Evolutionary conservation across 495 filamentous ascomycete genomes (phyloP).

Genomic region (Lentithecium fluviatile): DNA sequence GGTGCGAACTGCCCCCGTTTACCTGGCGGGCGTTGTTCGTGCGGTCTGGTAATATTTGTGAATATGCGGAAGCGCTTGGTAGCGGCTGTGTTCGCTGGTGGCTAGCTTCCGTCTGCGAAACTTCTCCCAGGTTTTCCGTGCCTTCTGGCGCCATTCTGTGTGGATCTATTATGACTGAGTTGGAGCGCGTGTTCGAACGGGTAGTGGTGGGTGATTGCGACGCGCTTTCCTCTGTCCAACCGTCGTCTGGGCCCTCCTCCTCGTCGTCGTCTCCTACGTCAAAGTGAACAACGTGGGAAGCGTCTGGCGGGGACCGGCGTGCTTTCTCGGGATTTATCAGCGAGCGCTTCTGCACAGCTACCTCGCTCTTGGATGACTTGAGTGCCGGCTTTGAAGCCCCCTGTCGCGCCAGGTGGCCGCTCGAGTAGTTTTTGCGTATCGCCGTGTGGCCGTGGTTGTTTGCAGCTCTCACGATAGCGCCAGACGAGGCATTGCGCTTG

Average conservation of each 20-base stretch:
- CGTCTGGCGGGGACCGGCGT: constrained; percentile 23
- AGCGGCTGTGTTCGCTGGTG: background rate
- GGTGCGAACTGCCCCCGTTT: constrained; percentile 28
- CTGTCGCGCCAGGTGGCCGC: constrained; percentile 39
- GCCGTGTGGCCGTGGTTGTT: constrained; percentile 30
- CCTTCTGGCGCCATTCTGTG: constrained; percentile 5
- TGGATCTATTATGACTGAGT: constrained; percentile 38
- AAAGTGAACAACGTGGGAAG: constrained; percentile 36
- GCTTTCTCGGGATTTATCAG: constrained; percentile 23
- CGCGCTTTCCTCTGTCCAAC: constrained; percentile 47
- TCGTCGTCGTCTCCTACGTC: constrained; percentile 34
- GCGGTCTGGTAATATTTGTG: constrained; percentile 17
- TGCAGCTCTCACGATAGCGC: constrained; percentile 33
- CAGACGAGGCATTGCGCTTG: constrained; percentile 43
- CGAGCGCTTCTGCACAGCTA: constrained; percentile 25
- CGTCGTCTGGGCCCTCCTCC: constrained; percentile 40
- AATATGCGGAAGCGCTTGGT: constrained; percentile 7
- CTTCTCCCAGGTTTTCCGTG: constrained; percentile 1
- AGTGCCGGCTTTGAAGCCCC: constrained; percentile 37
- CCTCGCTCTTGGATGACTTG: constrained; percentile 40
- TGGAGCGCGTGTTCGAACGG: constrained; percentile 44
- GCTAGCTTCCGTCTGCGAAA: background rate
- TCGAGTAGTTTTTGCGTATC: constrained; percentile 43
- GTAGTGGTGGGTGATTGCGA: constrained; percentile 47
- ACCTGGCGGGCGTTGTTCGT: constrained; percentile 2